These are phyloP conservation scores for Lachancea sp. DNA, from an alignment of 805 yeast species.

Conservation along the genomic window DNA sequence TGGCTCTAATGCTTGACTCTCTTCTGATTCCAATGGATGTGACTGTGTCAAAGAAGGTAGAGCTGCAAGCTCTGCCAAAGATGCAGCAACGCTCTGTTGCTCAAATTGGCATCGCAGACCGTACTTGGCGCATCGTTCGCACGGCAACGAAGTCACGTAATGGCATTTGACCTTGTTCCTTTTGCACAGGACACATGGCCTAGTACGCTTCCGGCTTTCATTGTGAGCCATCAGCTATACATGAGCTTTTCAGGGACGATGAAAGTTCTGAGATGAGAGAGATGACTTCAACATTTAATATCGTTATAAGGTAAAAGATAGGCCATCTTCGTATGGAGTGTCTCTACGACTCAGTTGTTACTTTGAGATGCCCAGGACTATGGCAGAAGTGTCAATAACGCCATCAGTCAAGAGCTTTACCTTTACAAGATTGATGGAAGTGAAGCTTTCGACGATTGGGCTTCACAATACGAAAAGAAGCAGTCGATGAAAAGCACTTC, in stretches of 20 bases:
- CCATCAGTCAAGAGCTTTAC: no score
- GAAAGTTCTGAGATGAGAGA: background rate
- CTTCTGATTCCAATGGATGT: no score
- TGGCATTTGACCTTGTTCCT: slow-evolving; percentile 57
- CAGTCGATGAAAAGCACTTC: no score
- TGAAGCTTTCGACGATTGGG: no score
- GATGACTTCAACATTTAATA: background rate
- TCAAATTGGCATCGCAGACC: slow-evolving; percentile 49
- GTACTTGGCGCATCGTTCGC: slow-evolving; percentile 48
- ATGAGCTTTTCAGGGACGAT: background rate
- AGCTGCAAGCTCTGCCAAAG: background rate
- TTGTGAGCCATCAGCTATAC: slow-evolving; percentile 6
- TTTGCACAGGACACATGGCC: slow-evolving; percentile 61
- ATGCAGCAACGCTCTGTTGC: slow-evolving; percentile 10
- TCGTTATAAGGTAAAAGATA: background rate
- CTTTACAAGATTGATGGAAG: no score
- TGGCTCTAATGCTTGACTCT: no score
- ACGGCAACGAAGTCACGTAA: slow-evolving; percentile 43
- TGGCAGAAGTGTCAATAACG: no score
- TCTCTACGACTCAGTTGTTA: no score
- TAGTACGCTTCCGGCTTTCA: slow-evolving; percentile 31
- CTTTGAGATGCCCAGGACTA: no score
- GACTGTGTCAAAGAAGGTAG: no score
- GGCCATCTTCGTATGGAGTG: no score
- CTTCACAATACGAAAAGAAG: no score